Evolutionary conservation across 2,329 filamentous ascomycete genomes (phyloP), one percentile per base, ranked within the genome.

Genomic region (Coniochaeta prunicola): DNA sequence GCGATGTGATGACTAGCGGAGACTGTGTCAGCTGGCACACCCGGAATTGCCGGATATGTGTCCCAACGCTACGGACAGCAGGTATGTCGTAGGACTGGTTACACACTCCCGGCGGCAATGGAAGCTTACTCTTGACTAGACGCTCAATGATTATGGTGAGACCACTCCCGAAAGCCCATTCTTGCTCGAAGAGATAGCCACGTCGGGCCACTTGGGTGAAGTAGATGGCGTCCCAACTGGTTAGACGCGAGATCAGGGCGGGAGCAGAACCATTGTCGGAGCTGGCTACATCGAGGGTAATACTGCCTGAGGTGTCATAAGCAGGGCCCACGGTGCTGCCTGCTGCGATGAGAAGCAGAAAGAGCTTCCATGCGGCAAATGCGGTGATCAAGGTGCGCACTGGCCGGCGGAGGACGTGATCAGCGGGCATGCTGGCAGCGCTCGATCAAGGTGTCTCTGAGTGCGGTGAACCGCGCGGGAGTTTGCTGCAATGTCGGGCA

Each of bases 141-240:
- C 62, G 63, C 10, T 74, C 70, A 24, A 82, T 76, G 40, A 74
- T 64, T 9, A 70, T 63, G 1, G 82, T 80, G 53, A 85, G 63
- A 60, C 73, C 74, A 59, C 67, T 64, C 38, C 87, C 87, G 74
- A 92, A 94, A 0, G 90, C 91, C 90, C 90, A 94, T 72, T 93
- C 89, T 73, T 94, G 91, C 74, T 96, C 91, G 69, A 85, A 89
- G 12, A 86, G 58, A 65, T 91, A 86, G 34, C 88, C 89, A 12
- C 82, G 77, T 45, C 78, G 78, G 4, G 89, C 83, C 50, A 78
- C 71, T 63, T 85, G 80, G 60, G 87, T 76, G 67, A 87, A 93
- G 71, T 93, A 94, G 64, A 96, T 78, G 33, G 87, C 88, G 70
- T 96, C 91, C 91, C 91, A 96, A 70, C 89, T 81, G 7, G 86